Evolutionary conservation across 2,329 filamentous ascomycete species (phyloP).

Genomic region (Hirsutella thompsonii): DNA sequence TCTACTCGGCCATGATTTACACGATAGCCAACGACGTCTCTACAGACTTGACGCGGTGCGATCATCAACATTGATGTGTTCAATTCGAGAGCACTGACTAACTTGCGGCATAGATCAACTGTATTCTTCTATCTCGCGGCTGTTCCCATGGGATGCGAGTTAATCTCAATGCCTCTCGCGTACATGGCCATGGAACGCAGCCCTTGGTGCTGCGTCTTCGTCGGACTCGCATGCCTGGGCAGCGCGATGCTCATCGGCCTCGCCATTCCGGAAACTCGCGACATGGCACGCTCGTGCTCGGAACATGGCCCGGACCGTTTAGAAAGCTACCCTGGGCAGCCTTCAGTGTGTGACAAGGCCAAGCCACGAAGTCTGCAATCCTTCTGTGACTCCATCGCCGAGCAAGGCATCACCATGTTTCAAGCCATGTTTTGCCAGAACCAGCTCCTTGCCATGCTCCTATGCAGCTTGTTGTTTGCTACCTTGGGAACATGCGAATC

Average conservation of each 20-base stretch:
- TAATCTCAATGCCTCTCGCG: background rate
- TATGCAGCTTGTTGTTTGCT: conserved; percentile 2
- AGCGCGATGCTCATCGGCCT: background rate
- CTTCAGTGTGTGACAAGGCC: background rate
- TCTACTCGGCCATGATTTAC: background rate
- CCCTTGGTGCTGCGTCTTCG: background rate
- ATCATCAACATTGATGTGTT: background rate
- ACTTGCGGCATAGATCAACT: background rate
- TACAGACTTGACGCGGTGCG: background rate
- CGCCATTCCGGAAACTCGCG: background rate
- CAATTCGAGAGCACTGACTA: background rate
- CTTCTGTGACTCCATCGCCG: background rate
- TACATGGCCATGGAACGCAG: background rate
- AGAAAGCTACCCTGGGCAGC: background rate
- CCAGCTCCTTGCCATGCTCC: background rate
- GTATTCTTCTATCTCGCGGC: background rate
- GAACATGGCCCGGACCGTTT: background rate
- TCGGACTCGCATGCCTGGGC: background rate
- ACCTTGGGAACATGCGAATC: conserved; percentile 4
- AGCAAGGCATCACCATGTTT: background rate
- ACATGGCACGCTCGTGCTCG: background rate
- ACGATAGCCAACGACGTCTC: conserved; percentile 1
- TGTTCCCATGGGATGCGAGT: background rate
- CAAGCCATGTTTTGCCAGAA: conserved; percentile 1
- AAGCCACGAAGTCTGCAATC: background rate